Base-by-base conservation (phyloP, 495 filamentous ascomycete species). In the Penicillium ochrochloron region DNA sequence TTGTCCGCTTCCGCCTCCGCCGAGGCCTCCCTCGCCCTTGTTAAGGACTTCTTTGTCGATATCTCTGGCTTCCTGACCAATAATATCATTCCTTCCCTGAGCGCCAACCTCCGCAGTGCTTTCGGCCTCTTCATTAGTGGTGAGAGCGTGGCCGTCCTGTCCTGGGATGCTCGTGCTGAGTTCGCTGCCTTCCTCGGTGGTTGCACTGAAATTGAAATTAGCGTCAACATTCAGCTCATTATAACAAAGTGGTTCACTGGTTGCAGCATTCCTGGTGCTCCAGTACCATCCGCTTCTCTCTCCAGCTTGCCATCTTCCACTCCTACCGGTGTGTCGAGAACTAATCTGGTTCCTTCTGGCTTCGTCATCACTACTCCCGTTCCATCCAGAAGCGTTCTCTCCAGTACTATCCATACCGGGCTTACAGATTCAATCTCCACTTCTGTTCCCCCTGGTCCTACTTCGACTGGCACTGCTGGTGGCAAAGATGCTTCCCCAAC, bases 201-300 rank as follows among this genome's bases (percentile, higher is more conserved):
- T 59, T 74, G 66, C 69, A 64, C 65, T 51, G 51, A 33, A 53
- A 59, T 74, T 42, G 63, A 72, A 51, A 72, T 74, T 52, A 68
- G 69, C 46, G 42, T 71, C 25, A 69, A 54, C 66, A 69, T 82
- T 53, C 71, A 80, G 56, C 71, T 76, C 29, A 79, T 80, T 64
- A 73, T 82, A 51, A 71, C 74, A 41, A 64, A 75, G 62, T 81
- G 77, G 79, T 70, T 80, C 66, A 77, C 72, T 54, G 80, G 80
- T 60, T 75, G 74, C 71, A 71, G 68, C 67, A 66, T 73, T 48
- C 64, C 73, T n/a, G 71, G 76, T 57, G 61, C 70, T 35, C 64
- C 57, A 41, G 53, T 61, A 55, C 62, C 68, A 25, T 59, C 71
- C 23, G 52, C 62, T 64, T 58, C 60, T 58, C 65, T 71, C 23